Evolutionary conservation across 2,329 filamentous ascomycete species (phyloP).

Genomic region (Cladorrhinum sp.): DNA sequence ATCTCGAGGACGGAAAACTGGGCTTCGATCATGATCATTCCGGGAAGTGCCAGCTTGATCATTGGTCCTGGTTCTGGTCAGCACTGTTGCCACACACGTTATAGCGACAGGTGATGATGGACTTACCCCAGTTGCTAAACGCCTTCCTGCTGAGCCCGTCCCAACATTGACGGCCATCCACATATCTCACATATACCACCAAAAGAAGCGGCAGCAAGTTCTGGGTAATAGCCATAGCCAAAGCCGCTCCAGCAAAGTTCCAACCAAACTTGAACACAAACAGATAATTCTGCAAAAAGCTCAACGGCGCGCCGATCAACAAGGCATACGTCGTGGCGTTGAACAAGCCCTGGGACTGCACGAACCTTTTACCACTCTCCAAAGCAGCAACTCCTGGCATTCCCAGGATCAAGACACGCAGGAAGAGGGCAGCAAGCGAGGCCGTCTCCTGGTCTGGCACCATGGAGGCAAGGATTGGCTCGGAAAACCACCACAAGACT

Average conservation of each 20-base stretch:
- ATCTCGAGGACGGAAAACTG: conserved; percentile 52
- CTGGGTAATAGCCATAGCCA: conserved; percentile 75
- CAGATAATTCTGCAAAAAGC: conserved; percentile 73
- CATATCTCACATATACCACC: conserved; percentile 71
- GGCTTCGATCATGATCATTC: conserved; percentile 70
- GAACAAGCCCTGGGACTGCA: conserved; percentile 80
- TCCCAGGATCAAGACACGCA: conserved; percentile 66
- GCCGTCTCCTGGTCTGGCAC: conserved; percentile 72
- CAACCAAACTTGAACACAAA: conserved; percentile 68
- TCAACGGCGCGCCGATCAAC: conserved; percentile 72
- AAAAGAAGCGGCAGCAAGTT: conserved; percentile 74
- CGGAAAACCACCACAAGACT: conserved; percentile 64
- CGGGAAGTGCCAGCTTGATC: conserved; percentile 68
- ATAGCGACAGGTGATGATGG: neutral
- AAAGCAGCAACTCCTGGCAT: conserved; percentile 75
- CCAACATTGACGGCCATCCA: conserved; percentile 78
- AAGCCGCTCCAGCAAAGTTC: conserved; percentile 78
- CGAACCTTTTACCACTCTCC: conserved; percentile 73
- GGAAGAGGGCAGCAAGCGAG: conserved; percentile 67
- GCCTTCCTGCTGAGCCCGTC: conserved; percentile 64
- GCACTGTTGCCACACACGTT: neutral
- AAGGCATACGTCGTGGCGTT: conserved; percentile 73
- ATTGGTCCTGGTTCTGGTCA: conserved; percentile 51
- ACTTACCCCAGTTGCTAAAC: conserved; percentile 31
- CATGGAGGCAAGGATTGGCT: conserved; percentile 58